Evolutionary conservation across 257 asterid species (phyloP), one percentile per base, ranked within the genome.

Genomic region (Solanum arcanum): DNA sequence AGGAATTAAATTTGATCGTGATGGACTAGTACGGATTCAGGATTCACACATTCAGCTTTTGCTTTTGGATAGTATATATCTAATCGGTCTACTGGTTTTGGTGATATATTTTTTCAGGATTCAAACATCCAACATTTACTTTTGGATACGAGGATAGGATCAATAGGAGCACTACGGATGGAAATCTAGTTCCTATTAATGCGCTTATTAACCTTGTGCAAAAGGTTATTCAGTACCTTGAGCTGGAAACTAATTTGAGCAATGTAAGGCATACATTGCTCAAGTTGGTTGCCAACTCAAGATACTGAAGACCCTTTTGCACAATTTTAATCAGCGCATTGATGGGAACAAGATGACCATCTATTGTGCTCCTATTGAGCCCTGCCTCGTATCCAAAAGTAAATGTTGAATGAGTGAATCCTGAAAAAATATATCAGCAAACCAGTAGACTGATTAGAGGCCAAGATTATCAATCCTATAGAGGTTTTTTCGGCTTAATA

Each of bases 81-180:
- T 66, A 85, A 64, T 84, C 12, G 31, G 52, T 64, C 75, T 18
- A 68, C 56, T 84, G 62, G 31, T 64, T 60, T 68, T 64, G 77
- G 64, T 84, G 56, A 64, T 86, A 41, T 41, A 15, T 83, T 85
- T 56, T 89, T 92, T 87, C 97, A 95, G 98, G 98, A 73, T 96
- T 96, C 86, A 88, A 94, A 41, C 99, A 95, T 89, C 89, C 99
- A 27, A 94, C 99, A 72, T 95, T 94, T 89, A 92, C 94, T 86
- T 90, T 96, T 74, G 98, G 99, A 88, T 95, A 88, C 88, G 99
- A 96, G 93, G 98, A 98, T 14, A 97, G 96, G 88, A 91, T 95
- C 86, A 86, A 88, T 81, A 96, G 93, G 86, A 91, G 94, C 90
- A 89, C 91, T 66, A 94, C 95, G 31, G 96, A 96, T 89, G 98